Evolutionary conservation across 257 asterid genomes (phyloP).

Genomic region (Linaria vulgaris): DNA sequence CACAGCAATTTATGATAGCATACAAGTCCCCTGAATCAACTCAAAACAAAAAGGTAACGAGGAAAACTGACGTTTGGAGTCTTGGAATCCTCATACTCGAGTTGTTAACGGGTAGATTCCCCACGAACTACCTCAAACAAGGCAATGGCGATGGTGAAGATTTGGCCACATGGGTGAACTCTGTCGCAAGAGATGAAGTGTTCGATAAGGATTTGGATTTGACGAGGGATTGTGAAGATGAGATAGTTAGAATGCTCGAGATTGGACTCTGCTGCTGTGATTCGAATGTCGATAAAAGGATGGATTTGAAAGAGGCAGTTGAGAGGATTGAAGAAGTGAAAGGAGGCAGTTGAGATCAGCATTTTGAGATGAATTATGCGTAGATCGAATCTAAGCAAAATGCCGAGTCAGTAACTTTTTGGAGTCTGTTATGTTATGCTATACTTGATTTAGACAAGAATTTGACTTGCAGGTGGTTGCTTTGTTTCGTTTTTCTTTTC

Average conservation of each 20-base stretch:
- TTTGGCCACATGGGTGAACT: conserved; percentile 61
- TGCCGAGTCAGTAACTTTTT: too few relatives aligned
- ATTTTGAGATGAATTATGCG: too few relatives aligned
- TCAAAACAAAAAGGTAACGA: conserved; percentile 29
- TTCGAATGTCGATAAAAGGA: conserved; percentile 46
- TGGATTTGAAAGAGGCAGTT: conserved; percentile 27
- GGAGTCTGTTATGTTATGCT: too few relatives aligned
- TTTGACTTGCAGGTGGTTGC: too few relatives aligned
- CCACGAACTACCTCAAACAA: conserved; percentile 48
- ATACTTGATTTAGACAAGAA: too few relatives aligned
- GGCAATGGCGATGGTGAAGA: conserved; percentile 53
- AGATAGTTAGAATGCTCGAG: conserved; percentile 60
- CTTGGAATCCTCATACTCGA: conserved; percentile 67
- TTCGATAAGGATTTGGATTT: conserved; percentile 50
- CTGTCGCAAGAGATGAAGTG: conserved; percentile 69
- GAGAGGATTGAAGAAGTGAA: too few relatives aligned
- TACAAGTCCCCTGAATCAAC: conserved; percentile 59
- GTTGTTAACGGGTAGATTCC: conserved; percentile 60
- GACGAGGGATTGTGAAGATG: conserved; percentile 39
- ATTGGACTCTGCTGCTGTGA: conserved; percentile 79
- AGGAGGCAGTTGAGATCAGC: too few relatives aligned
- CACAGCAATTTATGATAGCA: conserved; percentile 65
- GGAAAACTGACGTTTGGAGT: conserved; percentile 71
- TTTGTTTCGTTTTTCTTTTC: too few relatives aligned
- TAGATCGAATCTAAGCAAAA: too few relatives aligned